These are phyloP conservation scores for Trichophyton mentagrophytes DNA, from an alignment of 2,329 filamentous ascomycete genomes.

Conservation along the genomic window DNA sequence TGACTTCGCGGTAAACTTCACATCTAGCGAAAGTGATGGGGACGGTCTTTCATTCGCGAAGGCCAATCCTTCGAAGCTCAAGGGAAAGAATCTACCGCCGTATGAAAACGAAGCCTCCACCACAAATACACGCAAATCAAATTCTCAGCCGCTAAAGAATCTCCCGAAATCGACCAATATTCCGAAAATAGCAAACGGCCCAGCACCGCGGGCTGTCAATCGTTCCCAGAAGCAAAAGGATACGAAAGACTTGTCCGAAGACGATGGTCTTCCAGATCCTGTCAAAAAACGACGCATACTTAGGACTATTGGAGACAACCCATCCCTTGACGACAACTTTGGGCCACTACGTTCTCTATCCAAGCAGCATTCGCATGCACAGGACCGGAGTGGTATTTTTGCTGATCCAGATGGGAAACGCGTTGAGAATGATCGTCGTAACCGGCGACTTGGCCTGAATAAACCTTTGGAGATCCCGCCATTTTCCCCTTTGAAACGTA, in stretches of 20 bases:
- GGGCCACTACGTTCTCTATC: background rate
- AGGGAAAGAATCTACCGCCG: background rate
- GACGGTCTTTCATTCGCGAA: background rate
- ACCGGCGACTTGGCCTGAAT: background rate
- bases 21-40: background rate
- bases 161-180: background rate
- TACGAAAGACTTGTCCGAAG: background rate
- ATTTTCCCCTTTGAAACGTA: conserved; percentile 4
- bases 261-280: background rate
- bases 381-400: background rate
- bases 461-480: background rate
- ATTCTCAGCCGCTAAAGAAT: background rate
- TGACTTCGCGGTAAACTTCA: background rate
- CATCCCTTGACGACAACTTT: background rate
- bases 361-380: background rate
- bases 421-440: background rate
- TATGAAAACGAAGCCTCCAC: background rate
- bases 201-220: background rate
- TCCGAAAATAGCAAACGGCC: background rate
- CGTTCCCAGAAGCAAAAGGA: background rate
- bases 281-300: background rate
- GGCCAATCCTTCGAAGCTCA: background rate
- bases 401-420: background rate
- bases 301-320: background rate
- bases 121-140: background rate